Evolutionary conservation across 1,284 basidiomycete species (phyloP), one percentile per base, ranked within the genome.

Genomic region (Mycena sp.): DNA sequence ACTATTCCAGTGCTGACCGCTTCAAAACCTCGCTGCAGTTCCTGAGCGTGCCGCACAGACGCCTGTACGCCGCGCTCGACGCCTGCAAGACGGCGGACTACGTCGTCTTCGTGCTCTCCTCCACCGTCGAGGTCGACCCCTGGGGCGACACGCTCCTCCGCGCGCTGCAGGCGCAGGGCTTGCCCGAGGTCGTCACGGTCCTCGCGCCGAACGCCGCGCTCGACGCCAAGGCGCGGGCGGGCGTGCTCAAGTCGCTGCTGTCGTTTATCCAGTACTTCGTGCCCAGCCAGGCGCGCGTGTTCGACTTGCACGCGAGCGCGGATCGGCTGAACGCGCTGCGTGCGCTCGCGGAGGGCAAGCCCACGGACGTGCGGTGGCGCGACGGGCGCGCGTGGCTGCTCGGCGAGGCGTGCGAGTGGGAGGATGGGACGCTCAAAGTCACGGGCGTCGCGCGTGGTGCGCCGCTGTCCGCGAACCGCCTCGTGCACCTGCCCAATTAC

Each of bases 201-300:
- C 78, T 89, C 45, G 78, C 84, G 1, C 79, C 86, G 0, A 79
- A 82, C 37, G 54, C 71, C 23, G 52, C 70, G 12, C 74, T 87
- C 45, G 88, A 89, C 57, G 71, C 83, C n/a, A 90, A 91, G 74
- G 79, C 85, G 28, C 86, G 89, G 28, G 72, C 84, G 0, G 87
- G 86, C 9, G 85, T 95, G 41, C 79, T 93, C 63, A 95, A 94
- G 78, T 96, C 94, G 0, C 83, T 98, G 1, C 83, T 96, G 9
- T 97, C 95, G 2, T 98, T 99, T 80, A 89, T 96, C 58, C 89
- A 91, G 67, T 99, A 99, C 78, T 99, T 99, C 77, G 93, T 94
- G 61, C 97, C 97, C 0, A 84, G 86, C n/a, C 91, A 95, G 67
- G 80, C 83, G 53, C 81, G 84, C 44, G 79, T 94, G 9, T 88